These are phyloP conservation scores for Geosmithia flava DNA, from an alignment of 2,329 filamentous ascomycete genomes.

Conservation along the genomic window DNA sequence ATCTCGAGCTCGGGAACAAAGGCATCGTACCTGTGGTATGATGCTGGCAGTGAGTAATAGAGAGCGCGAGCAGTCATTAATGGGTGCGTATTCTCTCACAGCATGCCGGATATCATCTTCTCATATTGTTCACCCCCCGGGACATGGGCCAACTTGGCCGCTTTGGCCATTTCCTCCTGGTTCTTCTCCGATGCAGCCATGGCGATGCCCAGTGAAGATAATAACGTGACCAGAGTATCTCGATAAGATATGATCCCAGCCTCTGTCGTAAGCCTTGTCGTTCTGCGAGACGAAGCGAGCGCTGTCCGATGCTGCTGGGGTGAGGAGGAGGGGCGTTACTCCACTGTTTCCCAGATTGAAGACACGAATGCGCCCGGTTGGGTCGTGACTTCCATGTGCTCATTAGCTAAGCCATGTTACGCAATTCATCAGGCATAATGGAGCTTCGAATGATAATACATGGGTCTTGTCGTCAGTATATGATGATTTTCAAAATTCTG, in stretches of 20 bases:
- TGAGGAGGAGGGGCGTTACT: background rate
- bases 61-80: background rate
- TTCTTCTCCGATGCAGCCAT: constrained; percentile 19
- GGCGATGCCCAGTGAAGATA: background rate
- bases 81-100: constrained; percentile 24
- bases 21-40: constrained; percentile 31
- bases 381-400: no score
- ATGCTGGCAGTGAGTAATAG: background rate
- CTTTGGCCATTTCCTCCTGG: constrained; percentile 25
- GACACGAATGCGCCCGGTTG: no score
- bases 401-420: background rate
- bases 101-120: constrained; percentile 51
- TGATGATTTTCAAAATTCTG: background rate
- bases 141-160: constrained; percentile 33
- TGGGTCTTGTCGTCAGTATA: background rate
- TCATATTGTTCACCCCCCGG: constrained; percentile 50
- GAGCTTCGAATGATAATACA: background rate
- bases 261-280: no score
- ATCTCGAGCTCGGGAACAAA: constrained; percentile 32
- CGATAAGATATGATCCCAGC: background rate
- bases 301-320: background rate
- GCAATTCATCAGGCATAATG: background rate
- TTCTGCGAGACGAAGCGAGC: background rate
- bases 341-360: background rate
- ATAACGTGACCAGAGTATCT: background rate